Base-by-base conservation (phyloP, 305 asterid species). In the Plantago coronopus region DNA sequence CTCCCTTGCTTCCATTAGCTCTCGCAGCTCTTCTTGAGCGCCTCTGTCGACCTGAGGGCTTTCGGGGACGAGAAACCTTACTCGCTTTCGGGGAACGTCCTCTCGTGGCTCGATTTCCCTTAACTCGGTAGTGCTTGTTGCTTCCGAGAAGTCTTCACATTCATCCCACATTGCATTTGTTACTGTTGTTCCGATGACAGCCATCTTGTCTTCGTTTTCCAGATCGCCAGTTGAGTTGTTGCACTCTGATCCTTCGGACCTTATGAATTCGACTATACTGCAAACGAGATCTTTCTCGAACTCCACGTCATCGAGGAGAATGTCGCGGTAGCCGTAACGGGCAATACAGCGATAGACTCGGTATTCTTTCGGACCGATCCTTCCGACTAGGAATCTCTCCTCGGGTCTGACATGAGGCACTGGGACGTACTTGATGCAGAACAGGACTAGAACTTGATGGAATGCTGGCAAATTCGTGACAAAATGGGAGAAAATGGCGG, bases 401-500 rank as follows among this genome's bases (percentile, higher is more conserved):
- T 83, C 94, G 0, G 96, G 88, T 22, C 91, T 72, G 44, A 90
- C 97, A 5, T 85, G 97, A 12, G 97, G 97, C 42, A 90, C 96
- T 0, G 95, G 96, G 10, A 90, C 97, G 0, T 81, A 80, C 50
- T 90, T 90, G 64, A 90, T 70, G 65, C 96, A 87, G 29, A 87
- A 79, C 57, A 87, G 67, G 49, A 90, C 87, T 0, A 90, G 77
- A n/a, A 90, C 86, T 64, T 87, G 96, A 73, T 90, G 97, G 78
- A 90, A 90, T 21, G 97, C 97, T 0, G 97, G 97, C 21, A 90
- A 89, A 61, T 90, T 90, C 3, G 96, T 90, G 44, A 87, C 83
- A 4, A 90, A 90, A 59, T 90, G 96, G 18, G 97, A 85, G 80
- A 90, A 85, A 63, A 90, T 82, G 21, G 96, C 90, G 1, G 97